These are phyloP conservation scores for Wolfiporia cocos DNA, from an alignment of 1,284 basidiomycete genomes.

Conservation along the genomic window DNA sequence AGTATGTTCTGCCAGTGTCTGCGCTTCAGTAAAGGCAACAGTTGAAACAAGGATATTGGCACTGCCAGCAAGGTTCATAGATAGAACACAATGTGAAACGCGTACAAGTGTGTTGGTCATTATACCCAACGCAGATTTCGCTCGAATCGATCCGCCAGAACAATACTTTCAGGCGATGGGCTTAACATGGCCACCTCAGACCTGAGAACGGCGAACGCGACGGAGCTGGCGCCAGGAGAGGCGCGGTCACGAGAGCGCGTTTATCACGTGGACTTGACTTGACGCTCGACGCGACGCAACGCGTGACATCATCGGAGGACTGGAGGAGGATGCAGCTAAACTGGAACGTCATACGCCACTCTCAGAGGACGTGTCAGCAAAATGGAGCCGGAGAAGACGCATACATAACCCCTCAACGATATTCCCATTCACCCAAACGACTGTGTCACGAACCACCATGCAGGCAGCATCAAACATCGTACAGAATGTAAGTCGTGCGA, in stretches of 20 bases:
- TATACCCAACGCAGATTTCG: no score
- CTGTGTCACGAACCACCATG: slow-evolving; percentile 25
- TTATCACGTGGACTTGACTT: slow-evolving; percentile 5
- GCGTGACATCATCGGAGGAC: slow-evolving; percentile 9
- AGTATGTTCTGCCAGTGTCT: no score
- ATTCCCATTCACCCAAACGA: no score
- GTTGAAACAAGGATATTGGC: no score
- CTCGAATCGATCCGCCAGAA: no score
- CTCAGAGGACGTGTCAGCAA: neutral
- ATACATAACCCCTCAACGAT: slow-evolving; percentile 1
- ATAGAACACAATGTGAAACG: no score
- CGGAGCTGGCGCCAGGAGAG: neutral
- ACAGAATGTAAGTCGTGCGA: slow-evolving; percentile 31
- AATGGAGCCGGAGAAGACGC: neutral
- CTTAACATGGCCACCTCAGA: no score
- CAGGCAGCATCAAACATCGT: slow-evolving; percentile 30
- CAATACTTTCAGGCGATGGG: no score
- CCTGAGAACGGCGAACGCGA: no score
- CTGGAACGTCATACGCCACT: slow-evolving; percentile 6
- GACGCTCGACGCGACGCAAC: slow-evolving; percentile 10
- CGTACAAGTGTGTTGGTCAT: no score
- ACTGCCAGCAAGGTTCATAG: no score
- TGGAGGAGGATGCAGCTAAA: neutral
- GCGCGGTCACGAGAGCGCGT: neutral
- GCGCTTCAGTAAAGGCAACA: no score